Conservation (phyloP, 345 rosid genomes). For the Physaria fendleri region DNA sequence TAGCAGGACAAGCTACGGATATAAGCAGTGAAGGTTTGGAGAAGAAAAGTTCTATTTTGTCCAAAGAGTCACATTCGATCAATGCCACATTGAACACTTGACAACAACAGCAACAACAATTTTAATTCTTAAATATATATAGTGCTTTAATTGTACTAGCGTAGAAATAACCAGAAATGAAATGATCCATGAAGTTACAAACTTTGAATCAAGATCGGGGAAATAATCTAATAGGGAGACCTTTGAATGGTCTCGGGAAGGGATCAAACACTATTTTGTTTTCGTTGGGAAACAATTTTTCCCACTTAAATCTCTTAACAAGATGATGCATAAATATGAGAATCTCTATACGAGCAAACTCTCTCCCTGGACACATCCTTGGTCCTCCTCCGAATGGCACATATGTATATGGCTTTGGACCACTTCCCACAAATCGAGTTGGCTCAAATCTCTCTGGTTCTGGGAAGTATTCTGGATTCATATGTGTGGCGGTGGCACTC, state of each 20-base stretch:
- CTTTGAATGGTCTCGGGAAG: conserved; percentile 37
- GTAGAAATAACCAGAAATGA: background rate
- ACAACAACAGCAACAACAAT: too few relatives aligned
- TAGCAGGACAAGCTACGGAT: conserved; percentile 83
- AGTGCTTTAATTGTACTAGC: too few relatives aligned
- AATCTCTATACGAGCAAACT: conserved; percentile 41
- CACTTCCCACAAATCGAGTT: conserved; percentile 36
- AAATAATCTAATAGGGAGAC: conserved; percentile 35
- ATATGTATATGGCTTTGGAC: conserved; percentile 40
- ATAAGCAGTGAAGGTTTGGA: conserved; percentile 48
- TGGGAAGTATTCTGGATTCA: conserved; percentile 30
- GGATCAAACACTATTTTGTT: conserved; percentile 35
- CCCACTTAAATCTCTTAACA: conserved; percentile 41
- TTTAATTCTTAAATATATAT: too few relatives aligned
- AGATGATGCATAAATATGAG: conserved; percentile 41
- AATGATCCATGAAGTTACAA: background rate
- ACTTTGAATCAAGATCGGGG: conserved; percentile 16
- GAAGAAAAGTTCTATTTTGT: too few relatives aligned
- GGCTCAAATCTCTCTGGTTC: conserved; percentile 45
- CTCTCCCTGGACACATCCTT: conserved; percentile 48
- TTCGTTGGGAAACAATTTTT: conserved; percentile 33
- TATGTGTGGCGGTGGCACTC: conserved; percentile 42
- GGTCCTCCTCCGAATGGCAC: conserved; percentile 54
- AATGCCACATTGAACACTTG: too few relatives aligned
- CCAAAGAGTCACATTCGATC: too few relatives aligned